Conservation (phyloP, 345 rosid species). For the Draba incana region DNA sequence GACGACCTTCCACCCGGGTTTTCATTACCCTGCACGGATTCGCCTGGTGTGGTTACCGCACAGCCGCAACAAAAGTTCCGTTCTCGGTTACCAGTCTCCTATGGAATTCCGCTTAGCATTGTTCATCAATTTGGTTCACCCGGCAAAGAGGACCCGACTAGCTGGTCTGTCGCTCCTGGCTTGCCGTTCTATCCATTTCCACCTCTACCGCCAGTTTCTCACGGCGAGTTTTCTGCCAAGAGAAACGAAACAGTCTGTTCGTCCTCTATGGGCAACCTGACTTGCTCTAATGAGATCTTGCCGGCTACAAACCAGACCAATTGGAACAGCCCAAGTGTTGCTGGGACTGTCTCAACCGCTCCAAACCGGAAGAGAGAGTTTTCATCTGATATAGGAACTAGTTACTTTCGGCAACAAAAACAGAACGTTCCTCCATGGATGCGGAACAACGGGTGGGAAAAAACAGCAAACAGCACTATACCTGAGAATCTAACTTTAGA, state of each 20-base stretch:
- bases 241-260: slow-evolving; percentile 43
- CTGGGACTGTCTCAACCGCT: slow-evolving; percentile 36
- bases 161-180: slow-evolving; percentile 87
- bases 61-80: slow-evolving; percentile 62
- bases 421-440: slow-evolving; percentile 69
- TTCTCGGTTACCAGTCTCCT: slow-evolving; percentile 70
- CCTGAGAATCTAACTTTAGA: slow-evolving; percentile 40
- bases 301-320: slow-evolving; percentile 42
- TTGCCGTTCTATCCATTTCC: slow-evolving; percentile 89
- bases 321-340: slow-evolving; percentile 40
- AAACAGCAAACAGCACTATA: slow-evolving; percentile 33
- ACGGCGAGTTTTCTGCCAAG: slow-evolving; percentile 38
- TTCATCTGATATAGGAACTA: slow-evolving; percentile 64
- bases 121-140: slow-evolving; percentile 68
- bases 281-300: slow-evolving; percentile 42
- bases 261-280: slow-evolving; percentile 24
- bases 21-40: slow-evolving; percentile 53
- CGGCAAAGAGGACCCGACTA: slow-evolving; percentile 45
- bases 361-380: slow-evolving; percentile 57
- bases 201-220: slow-evolving; percentile 72
- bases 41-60: slow-evolving; percentile 48
- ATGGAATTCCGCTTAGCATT: slow-evolving; percentile 76
- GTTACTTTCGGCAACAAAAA: slow-evolving; percentile 85
- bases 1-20: slow-evolving; percentile 93
- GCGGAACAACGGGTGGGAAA: slow-evolving; percentile 52